Evolutionary conservation across 306 rosid genomes (phyloP).

Genomic region (Casuarina equisetifolia): DNA sequence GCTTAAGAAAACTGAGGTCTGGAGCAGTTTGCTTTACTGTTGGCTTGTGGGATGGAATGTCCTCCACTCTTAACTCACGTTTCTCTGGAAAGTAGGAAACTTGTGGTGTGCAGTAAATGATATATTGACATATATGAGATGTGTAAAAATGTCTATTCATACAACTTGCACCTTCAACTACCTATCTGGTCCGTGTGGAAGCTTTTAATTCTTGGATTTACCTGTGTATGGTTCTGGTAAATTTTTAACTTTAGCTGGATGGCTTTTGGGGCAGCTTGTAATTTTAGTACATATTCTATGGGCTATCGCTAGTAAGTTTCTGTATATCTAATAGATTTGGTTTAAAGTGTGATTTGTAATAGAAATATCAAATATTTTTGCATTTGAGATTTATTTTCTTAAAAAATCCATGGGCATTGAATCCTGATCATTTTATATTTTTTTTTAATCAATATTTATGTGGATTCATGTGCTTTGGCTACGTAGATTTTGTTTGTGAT

Average conservation of each 20-base stretch:
- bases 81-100: not conserved
- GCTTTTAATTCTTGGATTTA: not conserved
- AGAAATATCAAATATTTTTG: not conserved
- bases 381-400: not conserved
- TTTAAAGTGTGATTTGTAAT: not conserved
- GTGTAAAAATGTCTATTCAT: not conserved
- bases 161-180: not conserved
- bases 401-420: not conserved
- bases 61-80: not conserved
- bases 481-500: not conserved
- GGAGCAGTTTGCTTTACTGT: not conserved
- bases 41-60: not conserved
- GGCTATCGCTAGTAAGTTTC: not conserved
- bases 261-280: not conserved
- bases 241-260: not conserved
- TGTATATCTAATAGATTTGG: not conserved
- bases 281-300: not conserved
- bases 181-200: not conserved
- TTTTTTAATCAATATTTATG: not conserved
- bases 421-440: not conserved
- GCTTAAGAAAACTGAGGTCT: not conserved
- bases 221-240: not conserved
- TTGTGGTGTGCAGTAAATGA: too few species aligned
- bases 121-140: too few species aligned
- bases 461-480: not conserved